phyloP scores from a whole-genome alignment of 192 early-diverging fungal species.

The Cetraspora pellucida region DNA sequence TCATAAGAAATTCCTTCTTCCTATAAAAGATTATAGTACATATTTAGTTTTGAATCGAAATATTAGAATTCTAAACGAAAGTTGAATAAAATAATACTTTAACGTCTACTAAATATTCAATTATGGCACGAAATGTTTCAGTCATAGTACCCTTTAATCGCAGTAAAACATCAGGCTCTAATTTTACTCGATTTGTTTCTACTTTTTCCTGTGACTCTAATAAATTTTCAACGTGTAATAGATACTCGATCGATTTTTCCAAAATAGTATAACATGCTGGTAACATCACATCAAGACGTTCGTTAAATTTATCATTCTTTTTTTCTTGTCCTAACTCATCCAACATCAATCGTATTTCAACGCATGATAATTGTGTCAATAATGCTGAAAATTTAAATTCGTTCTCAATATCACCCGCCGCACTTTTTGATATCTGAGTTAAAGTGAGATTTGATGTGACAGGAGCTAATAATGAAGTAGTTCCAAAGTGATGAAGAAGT shows the following conservation, averaged over 20 bases:
- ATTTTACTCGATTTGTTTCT: neutral
- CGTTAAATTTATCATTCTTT: conserved; percentile 22
- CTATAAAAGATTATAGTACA: neutral
- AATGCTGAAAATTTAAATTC: conserved; percentile 44
- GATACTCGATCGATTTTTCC: conserved; percentile 44
- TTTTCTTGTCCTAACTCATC: conserved; percentile 37
- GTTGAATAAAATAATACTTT: conserved; percentile 5
- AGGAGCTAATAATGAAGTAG: conserved; percentile 44
- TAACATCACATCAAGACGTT: conserved; percentile 39
- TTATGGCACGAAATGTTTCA: conserved; percentile 41
- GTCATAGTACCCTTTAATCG: conserved; percentile 39
- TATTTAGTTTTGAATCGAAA: neutral
- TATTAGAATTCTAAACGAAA: neutral
- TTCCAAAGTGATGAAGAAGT: conserved; percentile 41
- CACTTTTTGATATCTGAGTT: neutral
- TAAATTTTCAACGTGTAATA: conserved; percentile 23
- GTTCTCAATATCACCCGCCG: conserved; percentile 24
- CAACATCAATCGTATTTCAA: conserved; percentile 46
- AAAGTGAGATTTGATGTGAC: neutral
- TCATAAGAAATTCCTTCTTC: neutral
- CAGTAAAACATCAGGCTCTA: conserved; percentile 43
- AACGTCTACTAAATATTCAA: conserved; percentile 37
- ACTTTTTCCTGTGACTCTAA: conserved; percentile 36
- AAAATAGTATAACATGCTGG: conserved; percentile 47
- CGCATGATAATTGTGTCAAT: conserved; percentile 41